These are phyloP conservation scores for Orbilia javanica DNA, from an alignment of 2,329 filamentous ascomycete species.

Conservation along the genomic window DNA sequence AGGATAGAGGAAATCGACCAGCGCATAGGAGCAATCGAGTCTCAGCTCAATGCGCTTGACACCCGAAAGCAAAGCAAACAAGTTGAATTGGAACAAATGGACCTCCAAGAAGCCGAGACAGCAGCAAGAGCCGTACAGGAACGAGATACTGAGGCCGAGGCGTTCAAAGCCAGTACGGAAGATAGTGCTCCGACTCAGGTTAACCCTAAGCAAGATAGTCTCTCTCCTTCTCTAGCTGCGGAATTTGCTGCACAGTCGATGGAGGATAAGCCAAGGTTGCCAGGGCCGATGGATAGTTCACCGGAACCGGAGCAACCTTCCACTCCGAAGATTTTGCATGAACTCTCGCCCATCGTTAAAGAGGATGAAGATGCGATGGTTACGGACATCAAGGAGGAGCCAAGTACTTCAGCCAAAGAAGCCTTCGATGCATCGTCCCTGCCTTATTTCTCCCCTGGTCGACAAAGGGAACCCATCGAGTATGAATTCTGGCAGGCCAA, in stretches of 20 bases:
- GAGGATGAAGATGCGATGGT: constrained; percentile 60
- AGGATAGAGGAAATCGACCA: constrained; percentile 47
- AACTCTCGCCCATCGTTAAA: constrained; percentile 55
- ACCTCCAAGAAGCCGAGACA: constrained; percentile 32
- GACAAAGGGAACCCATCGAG: constrained; percentile 59
- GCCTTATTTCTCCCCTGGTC: constrained; percentile 60
- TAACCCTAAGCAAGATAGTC: constrained; percentile 42
- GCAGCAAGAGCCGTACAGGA: constrained; percentile 31
- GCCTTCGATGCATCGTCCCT: constrained; percentile 48
- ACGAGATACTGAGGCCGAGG: constrained; percentile 14
- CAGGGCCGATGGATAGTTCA: constrained; percentile 58
- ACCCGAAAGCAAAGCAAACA: constrained; percentile 42
- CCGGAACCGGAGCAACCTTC: constrained; percentile 56
- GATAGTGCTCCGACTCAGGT: constrained; percentile 20
- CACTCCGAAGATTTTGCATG: constrained; percentile 42
- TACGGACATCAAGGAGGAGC: constrained; percentile 52
- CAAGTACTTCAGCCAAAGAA: constrained; percentile 31
- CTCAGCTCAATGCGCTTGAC: constrained; percentile 28
- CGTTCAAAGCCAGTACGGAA: constrained; percentile 9
- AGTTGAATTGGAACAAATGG: constrained; percentile 40
- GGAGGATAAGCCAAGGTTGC: constrained; percentile 34
- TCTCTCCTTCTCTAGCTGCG: constrained; percentile 40
- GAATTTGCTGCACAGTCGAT: constrained; percentile 50
- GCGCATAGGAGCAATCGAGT: constrained; percentile 36
- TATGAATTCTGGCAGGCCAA: constrained; percentile 60